Evolutionary conservation across 768 basidiomycete genomes (phyloP), one percentile per base, ranked within the genome.

Genomic region (Lentinula raphanica): DNA sequence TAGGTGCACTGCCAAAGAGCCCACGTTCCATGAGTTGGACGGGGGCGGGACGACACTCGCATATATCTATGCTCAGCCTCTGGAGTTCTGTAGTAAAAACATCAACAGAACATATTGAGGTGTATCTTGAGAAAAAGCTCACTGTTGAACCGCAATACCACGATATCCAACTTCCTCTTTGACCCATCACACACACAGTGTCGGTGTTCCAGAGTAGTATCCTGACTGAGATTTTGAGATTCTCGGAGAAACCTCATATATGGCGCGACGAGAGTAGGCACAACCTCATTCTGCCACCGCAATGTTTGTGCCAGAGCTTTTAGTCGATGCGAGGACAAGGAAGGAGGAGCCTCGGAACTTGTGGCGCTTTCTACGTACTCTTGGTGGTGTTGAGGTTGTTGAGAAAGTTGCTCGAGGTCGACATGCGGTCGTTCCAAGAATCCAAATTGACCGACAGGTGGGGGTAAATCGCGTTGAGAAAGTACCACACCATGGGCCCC

Each of bases 1-100:
- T n/a, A n/a, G n/a, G n/a, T n/a, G n/a, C n/a, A n/a, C n/a, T n/a
- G n/a, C n/a, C n/a, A n/a, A n/a, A n/a, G n/a, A n/a, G n/a, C n/a
- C n/a, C n/a, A n/a, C n/a, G n/a, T n/a, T n/a, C n/a, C n/a, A n/a
- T n/a, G n/a, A n/a, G n/a, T n/a, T n/a, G n/a, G n/a, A 57, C 32
- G 2, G 54, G 39, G 5, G 63, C 48, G 15, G 63, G 60, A 21
- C 40, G 42, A 54, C 63, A 64, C 1, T 35, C n/a, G 39, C 62
- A 64, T 19, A 13, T 8, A 7, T 19, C 29, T 28, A 62, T 63
- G 13, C 17, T 13, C 2, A 60, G 54, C 12, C 49, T 40, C 12
- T 45, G 42, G 7, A 45, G 8, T 45, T 45, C 42, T 45, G 21
- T 9, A 45, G 13, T 6, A 11, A 7, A 19, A 15, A 7, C 6